Conservation (phyloP, 2,329 filamentous ascomycete genomes). For the Clonostachys sp. region DNA sequence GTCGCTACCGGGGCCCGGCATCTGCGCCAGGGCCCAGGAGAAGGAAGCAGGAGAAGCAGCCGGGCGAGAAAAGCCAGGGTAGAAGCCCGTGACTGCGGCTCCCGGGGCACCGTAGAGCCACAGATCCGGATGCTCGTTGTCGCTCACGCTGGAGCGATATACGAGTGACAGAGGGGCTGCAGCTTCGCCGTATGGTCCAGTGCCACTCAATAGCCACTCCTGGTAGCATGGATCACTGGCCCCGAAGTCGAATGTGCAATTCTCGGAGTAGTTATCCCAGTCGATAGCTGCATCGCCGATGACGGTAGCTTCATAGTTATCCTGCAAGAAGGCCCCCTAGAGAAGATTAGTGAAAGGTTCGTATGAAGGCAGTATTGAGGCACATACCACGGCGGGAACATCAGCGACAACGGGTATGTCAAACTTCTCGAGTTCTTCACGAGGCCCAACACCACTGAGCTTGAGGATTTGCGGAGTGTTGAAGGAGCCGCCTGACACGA, state of each 20-base stretch:
- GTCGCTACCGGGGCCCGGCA: slow-evolving; percentile 53
- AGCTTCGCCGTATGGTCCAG: slow-evolving; percentile 18
- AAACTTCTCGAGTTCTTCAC: slow-evolving; percentile 26
- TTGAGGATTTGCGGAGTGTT: slow-evolving; percentile 49
- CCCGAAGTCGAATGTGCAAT: slow-evolving; percentile 16
- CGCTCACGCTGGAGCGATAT: slow-evolving; percentile 18
- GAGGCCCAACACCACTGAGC: slow-evolving; percentile 41
- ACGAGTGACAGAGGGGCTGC: slow-evolving; percentile 32
- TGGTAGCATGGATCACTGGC: slow-evolving; percentile 27
- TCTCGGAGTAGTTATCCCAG: slow-evolving; percentile 12
- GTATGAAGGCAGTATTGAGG: no score
- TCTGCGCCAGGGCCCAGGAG: slow-evolving; percentile 40
- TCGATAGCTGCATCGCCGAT: slow-evolving; percentile 3
- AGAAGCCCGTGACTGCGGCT: slow-evolving; percentile 51
- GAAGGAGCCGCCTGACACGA: slow-evolving; percentile 44
- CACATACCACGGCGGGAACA: slow-evolving; percentile 46
- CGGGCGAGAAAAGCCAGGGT: slow-evolving; percentile 39
- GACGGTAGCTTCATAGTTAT: slow-evolving; percentile 41
- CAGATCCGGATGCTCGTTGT: slow-evolving; percentile 36
- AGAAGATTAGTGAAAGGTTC: no score
- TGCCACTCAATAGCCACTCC: slow-evolving; percentile 20
- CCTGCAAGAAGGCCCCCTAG: slow-evolving; percentile 47
- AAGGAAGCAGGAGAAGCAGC: slow-evolving; percentile 34
- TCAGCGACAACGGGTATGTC: slow-evolving; percentile 40
- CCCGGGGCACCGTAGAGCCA: slow-evolving; percentile 48